A percentile compares a stretch with the other conserved stretches of the same genome.
phyloP scores from a whole-genome alignment of 192 early-diverging fungal species.

The Coemansia sp. region DNA sequence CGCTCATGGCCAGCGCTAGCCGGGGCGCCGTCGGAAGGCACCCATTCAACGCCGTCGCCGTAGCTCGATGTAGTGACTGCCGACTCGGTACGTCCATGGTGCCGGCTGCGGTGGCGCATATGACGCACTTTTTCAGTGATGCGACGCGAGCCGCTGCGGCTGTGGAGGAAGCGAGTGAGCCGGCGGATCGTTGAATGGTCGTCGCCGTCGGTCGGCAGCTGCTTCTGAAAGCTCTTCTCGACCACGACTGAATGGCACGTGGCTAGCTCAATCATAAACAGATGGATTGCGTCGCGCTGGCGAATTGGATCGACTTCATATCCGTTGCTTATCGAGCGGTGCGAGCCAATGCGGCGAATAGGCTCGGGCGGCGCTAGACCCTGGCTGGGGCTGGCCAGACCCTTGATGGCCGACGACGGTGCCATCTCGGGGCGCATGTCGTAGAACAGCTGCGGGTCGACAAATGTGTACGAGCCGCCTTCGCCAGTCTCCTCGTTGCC shows the following conservation, averaged over 20 bases:
- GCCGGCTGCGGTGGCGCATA: constrained; percentile 46
- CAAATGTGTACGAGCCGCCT: constrained; percentile 69
- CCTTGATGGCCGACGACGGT: constrained; percentile 28
- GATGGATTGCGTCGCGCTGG: constrained; percentile 55
- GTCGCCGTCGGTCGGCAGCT: constrained; percentile 39
- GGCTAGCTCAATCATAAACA: constrained; percentile 84
- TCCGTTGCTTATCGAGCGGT: constrained; percentile 42
- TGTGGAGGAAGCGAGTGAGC: constrained; percentile 29
- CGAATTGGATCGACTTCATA: constrained; percentile 59
- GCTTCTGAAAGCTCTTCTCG: constrained; percentile 60
- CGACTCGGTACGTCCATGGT: constrained; percentile 49
- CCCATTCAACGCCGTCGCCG: constrained; percentile 44
- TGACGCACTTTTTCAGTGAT: constrained; percentile 47
- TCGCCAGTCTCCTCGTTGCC: constrained; percentile 56
- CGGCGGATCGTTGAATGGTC: constrained; percentile 40
- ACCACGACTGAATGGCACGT: constrained; percentile 96
- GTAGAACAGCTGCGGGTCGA: constrained; percentile 74
- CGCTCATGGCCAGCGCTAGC: constrained; percentile 19
- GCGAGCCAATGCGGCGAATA: constrained; percentile 40
- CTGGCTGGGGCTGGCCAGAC: constrained; percentile 9
- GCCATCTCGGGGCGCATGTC: constrained; percentile 64
- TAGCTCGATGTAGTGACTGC: constrained; percentile 31
- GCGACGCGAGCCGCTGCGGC: constrained; percentile 34
- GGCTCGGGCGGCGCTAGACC: constrained; percentile 18
- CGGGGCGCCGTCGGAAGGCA: constrained; percentile 14